phyloP scores from a whole-genome alignment of 495 filamentous ascomycete species.

The Neurospora sp. region DNA sequence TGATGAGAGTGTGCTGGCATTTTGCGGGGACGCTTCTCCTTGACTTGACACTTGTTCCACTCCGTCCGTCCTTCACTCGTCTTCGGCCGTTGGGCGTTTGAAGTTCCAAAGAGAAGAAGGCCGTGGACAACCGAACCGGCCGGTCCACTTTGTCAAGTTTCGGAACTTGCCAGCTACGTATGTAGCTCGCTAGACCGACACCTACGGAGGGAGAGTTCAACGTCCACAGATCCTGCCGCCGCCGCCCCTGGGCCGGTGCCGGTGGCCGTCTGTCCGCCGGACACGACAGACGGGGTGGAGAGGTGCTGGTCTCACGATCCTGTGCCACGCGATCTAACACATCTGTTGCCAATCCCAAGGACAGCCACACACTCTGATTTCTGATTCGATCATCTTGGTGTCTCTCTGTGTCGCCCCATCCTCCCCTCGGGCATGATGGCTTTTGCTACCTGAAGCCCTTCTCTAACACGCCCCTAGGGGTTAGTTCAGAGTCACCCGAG shows the following conservation, averaged over 20 bases:
- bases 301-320: not conserved
- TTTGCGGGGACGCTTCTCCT: not conserved
- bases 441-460: not conserved
- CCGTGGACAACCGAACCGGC: not conserved
- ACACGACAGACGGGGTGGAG: not conserved
- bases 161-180: not conserved
- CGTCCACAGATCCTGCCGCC: not conserved
- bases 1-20: not conserved
- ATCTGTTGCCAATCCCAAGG: not conserved
- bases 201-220: not conserved
- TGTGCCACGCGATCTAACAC: not conserved
- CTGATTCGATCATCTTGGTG: not conserved
- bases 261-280: not conserved
- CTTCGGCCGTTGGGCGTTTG: not conserved
- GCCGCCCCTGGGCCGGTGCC: not conserved
- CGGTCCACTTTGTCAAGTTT: not conserved
- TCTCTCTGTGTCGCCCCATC: not conserved
- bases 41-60: not conserved
- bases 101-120: not conserved
- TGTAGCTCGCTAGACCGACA: not conserved
- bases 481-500: not conserved
- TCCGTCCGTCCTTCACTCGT: not conserved
- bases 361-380: not conserved
- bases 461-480: not conserved
- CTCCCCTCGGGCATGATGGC: not conserved